Percentiles rank a stretch among this genome's conserved stretches.
These are phyloP conservation scores for Schizophyllum commune DNA, from an alignment of 1,284 basidiomycete species.

Conservation along the genomic window DNA sequence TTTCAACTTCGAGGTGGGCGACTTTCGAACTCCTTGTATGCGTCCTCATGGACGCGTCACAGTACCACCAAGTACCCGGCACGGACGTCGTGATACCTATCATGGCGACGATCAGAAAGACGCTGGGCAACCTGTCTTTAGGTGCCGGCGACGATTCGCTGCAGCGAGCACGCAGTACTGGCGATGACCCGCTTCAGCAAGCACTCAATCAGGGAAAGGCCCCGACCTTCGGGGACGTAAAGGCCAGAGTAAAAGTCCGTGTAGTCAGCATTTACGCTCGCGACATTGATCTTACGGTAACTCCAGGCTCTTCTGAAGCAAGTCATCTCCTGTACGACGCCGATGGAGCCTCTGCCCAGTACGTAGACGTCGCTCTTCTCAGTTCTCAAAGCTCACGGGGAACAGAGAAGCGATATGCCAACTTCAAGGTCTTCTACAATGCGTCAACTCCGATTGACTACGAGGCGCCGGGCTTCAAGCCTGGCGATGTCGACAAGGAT, in stretches of 20 bases:
- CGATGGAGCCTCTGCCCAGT: slow-evolving; percentile 75
- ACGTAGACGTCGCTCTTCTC: slow-evolving; percentile 15
- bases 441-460: slow-evolving; percentile 69
- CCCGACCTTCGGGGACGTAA: slow-evolving; percentile 66
- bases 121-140: slow-evolving; percentile 42
- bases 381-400: neutral
- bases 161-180: slow-evolving; percentile 33
- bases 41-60: neutral
- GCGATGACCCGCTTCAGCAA: slow-evolving; percentile 44
- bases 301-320: slow-evolving; percentile 59
- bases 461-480: slow-evolving; percentile 66
- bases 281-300: neutral
- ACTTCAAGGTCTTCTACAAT: slow-evolving; percentile 78
- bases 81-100: slow-evolving; percentile 49
- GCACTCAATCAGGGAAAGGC: slow-evolving; percentile 47
- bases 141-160: slow-evolving; percentile 18
- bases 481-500: slow-evolving; percentile 59
- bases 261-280: neutral
- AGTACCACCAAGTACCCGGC: slow-evolving; percentile 59
- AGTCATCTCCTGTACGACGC: slow-evolving; percentile 64
- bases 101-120: slow-evolving; percentile 54
- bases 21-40: neutral
- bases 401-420: slow-evolving; percentile 68
- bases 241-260: slow-evolving; percentile 61
- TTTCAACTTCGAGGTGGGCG: slow-evolving; percentile 64